Conservation (phyloP, 2,329 filamentous ascomycete species). For the Lecanoromycetidae sp. region DNA sequence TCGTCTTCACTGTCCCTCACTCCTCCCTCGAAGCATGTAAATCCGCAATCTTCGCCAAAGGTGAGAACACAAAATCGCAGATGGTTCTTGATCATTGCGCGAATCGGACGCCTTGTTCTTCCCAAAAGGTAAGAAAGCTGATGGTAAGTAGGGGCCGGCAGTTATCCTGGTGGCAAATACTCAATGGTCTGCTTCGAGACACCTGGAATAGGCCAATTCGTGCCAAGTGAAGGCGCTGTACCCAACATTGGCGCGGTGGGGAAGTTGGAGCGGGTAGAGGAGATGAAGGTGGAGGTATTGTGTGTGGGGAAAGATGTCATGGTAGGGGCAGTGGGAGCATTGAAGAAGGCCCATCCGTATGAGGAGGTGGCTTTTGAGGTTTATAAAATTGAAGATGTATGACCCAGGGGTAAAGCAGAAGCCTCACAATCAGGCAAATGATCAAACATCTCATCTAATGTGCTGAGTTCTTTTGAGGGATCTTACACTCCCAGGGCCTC, state of each 20-base stretch:
- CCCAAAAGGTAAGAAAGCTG: no score
- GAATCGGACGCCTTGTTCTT: no score
- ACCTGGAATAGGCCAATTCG: conserved; percentile 31
- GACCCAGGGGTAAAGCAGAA: neutral
- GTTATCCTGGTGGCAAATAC: conserved; percentile 32
- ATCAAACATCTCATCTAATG: no score
- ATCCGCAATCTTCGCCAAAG: conserved; percentile 29
- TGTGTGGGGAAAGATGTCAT: conserved; percentile 30
- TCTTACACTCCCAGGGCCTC: conserved; percentile 9
- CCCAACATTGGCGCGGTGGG: conserved; percentile 32
- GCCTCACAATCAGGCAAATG: no score
- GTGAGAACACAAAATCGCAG: conserved; percentile 4
- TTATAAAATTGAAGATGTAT: conserved; percentile 32
- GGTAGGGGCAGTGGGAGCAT: conserved; percentile 29
- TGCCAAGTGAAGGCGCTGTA: conserved; percentile 29
- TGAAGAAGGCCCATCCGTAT: conserved; percentile 35
- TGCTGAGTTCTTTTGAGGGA: no score
- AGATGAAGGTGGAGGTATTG: conserved; percentile 33
- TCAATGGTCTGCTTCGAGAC: conserved; percentile 30
- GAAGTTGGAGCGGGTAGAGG: conserved; percentile 27
- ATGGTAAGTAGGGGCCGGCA: conserved; percentile 27
- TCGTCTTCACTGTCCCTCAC: conserved; percentile 34
- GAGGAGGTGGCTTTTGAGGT: conserved; percentile 36
- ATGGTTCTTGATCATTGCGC: no score
- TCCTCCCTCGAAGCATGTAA: conserved; percentile 30